A percentile compares a stretch with the other conserved stretches of the same genome.
These are phyloP conservation scores for Zhuliangozyma parablackwelliae DNA, from an alignment of 1,139 yeast genomes.

Conservation along the genomic window DNA sequence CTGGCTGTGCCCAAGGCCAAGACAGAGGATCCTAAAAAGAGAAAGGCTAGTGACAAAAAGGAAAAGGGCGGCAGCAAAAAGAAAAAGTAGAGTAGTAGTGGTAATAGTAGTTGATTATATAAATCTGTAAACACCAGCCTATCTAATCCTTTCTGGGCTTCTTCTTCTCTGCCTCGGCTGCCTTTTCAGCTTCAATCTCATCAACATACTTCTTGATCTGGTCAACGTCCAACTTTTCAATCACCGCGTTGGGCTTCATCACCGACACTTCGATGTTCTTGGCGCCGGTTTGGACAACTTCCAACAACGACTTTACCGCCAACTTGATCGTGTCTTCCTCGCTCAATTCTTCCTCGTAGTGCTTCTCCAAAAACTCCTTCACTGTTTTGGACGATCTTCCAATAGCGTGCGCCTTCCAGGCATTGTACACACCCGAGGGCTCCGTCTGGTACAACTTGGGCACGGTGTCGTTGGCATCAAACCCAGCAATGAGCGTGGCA, in stretches of 20 bases:
- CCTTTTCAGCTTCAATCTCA: slow-evolving; percentile 84
- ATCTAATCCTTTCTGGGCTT: slow-evolving; percentile 33
- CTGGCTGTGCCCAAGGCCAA: slow-evolving; percentile 58
- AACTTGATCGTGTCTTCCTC: slow-evolving; percentile 77
- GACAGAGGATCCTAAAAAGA: slow-evolving; percentile 17
- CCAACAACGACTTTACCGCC: slow-evolving; percentile 82
- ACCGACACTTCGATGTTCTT: slow-evolving; percentile 91
- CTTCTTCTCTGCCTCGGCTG: slow-evolving; percentile 83
- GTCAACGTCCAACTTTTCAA: slow-evolving; percentile 58
- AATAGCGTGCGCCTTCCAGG: slow-evolving; percentile 99
- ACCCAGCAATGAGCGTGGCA: slow-evolving; percentile 92
- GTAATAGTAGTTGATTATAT: not conserved
- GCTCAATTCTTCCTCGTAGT: slow-evolving; percentile 63
- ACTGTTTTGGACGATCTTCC: slow-evolving; percentile 96
- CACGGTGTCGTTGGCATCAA: slow-evolving; percentile 75
- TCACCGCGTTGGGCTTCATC: slow-evolving; percentile 61
- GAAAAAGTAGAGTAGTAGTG: slow-evolving; percentile 7
- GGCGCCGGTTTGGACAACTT: slow-evolving; percentile 97
- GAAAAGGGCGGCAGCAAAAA: slow-evolving; percentile 13
- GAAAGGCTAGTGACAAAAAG: slow-evolving; percentile 17
- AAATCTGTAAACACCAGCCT: no score
- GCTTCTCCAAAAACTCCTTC: slow-evolving; percentile 90
- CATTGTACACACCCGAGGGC: slow-evolving; percentile 95
- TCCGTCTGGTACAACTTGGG: slow-evolving; percentile 93
- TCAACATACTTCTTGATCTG: slow-evolving; percentile 74